Percentiles rank a stretch among this genome's conserved stretches.
Conservation (phyloP, 257 asterid genomes). For the Gynochthodes officinalis region DNA sequence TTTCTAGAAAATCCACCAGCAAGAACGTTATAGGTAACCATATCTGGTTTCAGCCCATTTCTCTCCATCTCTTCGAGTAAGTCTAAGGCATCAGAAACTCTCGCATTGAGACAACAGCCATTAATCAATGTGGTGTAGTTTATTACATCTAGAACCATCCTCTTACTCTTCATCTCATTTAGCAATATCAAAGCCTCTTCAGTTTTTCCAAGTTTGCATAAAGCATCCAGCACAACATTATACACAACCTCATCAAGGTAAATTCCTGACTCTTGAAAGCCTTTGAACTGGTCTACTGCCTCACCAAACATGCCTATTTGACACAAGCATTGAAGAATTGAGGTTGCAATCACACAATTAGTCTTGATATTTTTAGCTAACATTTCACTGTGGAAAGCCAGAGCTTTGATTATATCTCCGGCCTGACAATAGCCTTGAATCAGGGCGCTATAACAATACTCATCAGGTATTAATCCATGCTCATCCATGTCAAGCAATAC, state of each 20-base stretch:
- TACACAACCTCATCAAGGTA: constrained; percentile 58
- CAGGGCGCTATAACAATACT: constrained; percentile 40
- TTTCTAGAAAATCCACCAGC: constrained; percentile 58
- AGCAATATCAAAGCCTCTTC: constrained; percentile 57
- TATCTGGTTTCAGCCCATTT: constrained; percentile 56
- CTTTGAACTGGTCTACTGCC: constrained; percentile 46
- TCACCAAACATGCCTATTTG: constrained; percentile 43
- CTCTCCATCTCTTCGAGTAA: constrained; percentile 56
- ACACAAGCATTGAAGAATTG: constrained; percentile 74
- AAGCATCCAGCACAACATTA: constrained; percentile 62
- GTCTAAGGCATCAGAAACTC: constrained; percentile 44
- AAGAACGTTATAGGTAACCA: constrained; percentile 55
- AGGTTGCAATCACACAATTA: constrained; percentile 51
- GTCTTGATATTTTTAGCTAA: constrained; percentile 48
- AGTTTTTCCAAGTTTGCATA: constrained; percentile 56
- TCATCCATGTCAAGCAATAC: constrained; percentile 55
- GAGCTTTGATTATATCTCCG: constrained; percentile 52
- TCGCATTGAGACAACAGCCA: constrained; percentile 55
- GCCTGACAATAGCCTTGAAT: constrained; percentile 59
- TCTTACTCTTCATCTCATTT: constrained; percentile 66
- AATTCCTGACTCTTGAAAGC: constrained; percentile 43
- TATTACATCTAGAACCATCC: constrained; percentile 48
- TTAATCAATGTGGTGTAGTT: constrained; percentile 78
- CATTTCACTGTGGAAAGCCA: constrained; percentile 53
- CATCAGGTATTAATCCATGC: constrained; percentile 45